Evolutionary conservation across 345 rosid species (phyloP), one percentile per base, ranked within the genome.

Genomic region (Lepidium africanum): DNA sequence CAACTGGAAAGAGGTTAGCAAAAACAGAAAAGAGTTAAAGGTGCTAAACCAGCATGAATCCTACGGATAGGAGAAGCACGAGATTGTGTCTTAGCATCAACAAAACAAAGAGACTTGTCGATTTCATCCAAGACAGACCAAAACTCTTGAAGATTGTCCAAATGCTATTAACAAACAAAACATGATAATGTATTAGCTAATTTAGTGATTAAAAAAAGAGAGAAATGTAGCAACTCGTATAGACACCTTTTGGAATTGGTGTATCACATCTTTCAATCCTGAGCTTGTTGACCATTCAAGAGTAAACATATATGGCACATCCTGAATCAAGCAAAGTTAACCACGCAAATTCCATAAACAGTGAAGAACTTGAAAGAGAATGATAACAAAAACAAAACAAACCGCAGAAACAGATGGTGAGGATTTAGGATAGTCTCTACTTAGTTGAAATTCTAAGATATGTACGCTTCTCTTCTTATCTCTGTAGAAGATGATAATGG

Each of bases 111-210:
- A 70, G 84, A 85, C 45, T 77, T 73, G 64, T 91, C 96, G 47
- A 91, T 87, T 33, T 85, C 92, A 16, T 89, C 92, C 80, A 91
- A 76, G 60, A 85, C 78, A 60, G 86, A 83, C 94, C 94, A 91
- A 68, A 85, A 84, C 59, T 83, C 86, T 71, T 81, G 84, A 69
- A 91, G 88, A 59, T 55, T 80, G 69, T 84, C 82, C 75, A 88
- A 52, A 83, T 91, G 96, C 93, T 88, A 64, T 33, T 51, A 32
- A 67, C 42, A 33, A 66, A 48, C n/a, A 27, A 7, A 52, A 21
- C 1, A 13, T 5, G 9, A 5, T 0, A 0, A 8, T 3, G 8
- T 12, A 2, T 42, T 30, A 35, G 40, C 23, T 36, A 41, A 65
- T 39, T n/a, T 38, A 38, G 10, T 25, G 69, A 55, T 4, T 2